Base-by-base conservation (phyloP, 305 asterid species). In the Fraxinus nigra region DNA sequence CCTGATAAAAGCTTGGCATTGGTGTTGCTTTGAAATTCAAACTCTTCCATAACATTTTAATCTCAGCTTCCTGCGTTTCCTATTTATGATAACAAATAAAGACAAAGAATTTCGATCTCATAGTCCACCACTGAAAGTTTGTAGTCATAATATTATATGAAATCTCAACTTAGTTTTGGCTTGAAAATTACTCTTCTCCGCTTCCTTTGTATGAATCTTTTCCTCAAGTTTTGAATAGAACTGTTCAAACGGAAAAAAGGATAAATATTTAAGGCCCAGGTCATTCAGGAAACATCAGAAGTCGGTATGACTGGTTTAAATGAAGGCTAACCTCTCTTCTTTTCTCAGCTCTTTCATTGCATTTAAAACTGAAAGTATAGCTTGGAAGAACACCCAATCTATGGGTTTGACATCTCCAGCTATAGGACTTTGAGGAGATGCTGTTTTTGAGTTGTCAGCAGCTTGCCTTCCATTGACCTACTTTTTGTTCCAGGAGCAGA, bases 1-100 rank as follows among this genome's bases (percentile, higher is more conserved):
- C 98, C 89, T 92, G 97, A 86, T 95, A 95, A 89, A 95, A 95
- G 88, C 89, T 95, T n/a, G 99, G 99, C 99, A 95, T 92, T 2
- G 99, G 99, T 73, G 94, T 94, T 72, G 99, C 99, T 89, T 94
- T 95, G 84, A 95, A 95, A 83, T 82, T 91, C 92, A 95, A 89
- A 61, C 88, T 90, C 85, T 94, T 95, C 86, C 99, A 87, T 83
- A 94, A 87, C 94, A 84, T 91, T 88, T 84, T 95, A 80, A 95
- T 85, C 88, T 93, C 98, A 30, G 97, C 96, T 79, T 95, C 97
- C 59, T 90, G 99, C n/a, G 92, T 61, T 90, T 95, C 99, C 99
- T 95, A 81, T 84, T 84, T 78, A 84, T 20, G 30, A 20, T 3
- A 56, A 56, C 10, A 56, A 18, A 2, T 18, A 56, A 56, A 56